Evolutionary conservation across 2,329 filamentous ascomycete genomes (phyloP).

Genomic region (Fusarium beomiforme): DNA sequence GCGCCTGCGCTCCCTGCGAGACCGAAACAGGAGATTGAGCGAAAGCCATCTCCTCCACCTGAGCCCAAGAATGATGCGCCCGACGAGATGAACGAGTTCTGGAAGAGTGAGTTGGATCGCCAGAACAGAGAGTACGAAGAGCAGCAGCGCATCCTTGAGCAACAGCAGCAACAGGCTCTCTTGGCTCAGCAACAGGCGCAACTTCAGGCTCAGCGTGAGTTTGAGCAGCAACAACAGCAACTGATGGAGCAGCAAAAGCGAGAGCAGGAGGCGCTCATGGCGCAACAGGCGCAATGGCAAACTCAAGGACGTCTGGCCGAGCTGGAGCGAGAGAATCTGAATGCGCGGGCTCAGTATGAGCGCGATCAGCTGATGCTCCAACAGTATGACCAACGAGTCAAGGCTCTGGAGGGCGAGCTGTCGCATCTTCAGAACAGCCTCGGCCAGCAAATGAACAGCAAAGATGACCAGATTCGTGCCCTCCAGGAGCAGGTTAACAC

Average conservation of each 20-base stretch:
- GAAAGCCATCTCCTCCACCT: slow-evolving; percentile 74
- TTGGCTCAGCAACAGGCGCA: slow-evolving; percentile 84
- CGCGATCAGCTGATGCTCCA: slow-evolving; percentile 97
- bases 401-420: slow-evolving; percentile 89
- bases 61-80: slow-evolving; percentile 80
- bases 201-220: slow-evolving; percentile 89
- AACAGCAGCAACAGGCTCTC: slow-evolving; percentile 85
- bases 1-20: slow-evolving; percentile 84
- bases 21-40: slow-evolving; percentile 78
- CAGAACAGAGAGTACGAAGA: slow-evolving; percentile 96
- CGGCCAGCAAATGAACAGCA: slow-evolving; percentile 85
- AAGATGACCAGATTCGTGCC: slow-evolving; percentile 92
- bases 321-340: slow-evolving; percentile 93
- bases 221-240: slow-evolving; percentile 91
- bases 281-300: slow-evolving; percentile 91
- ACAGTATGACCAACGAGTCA: slow-evolving; percentile 95
- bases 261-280: slow-evolving; percentile 88
- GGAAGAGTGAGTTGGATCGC: slow-evolving; percentile 90
- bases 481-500: slow-evolving; percentile 98
- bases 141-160: slow-evolving; percentile 88
- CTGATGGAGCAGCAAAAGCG: slow-evolving; percentile 89
- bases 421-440: slow-evolving; percentile 83
- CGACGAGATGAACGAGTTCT: slow-evolving; percentile 96
- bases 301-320: slow-evolving; percentile 96
- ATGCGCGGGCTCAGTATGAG: slow-evolving; percentile 94